Evolutionary conservation across 345 rosid genomes (phyloP), one percentile per base, ranked within the genome.

Genomic region (Gossypium herbaceum): DNA sequence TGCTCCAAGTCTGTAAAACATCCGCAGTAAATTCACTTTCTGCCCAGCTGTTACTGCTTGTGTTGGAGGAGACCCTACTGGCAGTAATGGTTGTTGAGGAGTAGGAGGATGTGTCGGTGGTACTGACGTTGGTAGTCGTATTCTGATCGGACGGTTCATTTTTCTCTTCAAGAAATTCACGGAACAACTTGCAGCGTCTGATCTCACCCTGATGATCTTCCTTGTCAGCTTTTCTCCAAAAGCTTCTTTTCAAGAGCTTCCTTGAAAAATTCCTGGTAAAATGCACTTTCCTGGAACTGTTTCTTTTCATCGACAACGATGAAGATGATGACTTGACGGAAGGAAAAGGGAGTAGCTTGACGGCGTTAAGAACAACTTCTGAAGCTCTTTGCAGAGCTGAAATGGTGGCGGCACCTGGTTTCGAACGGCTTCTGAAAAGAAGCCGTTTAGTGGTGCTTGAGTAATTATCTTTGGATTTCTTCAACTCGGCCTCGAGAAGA

Each of bases 361-460:
- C 85, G 55, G 93, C 92, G 71, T 80, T 84, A 71, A 89, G 79
- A 64, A 94, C 82, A 68, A 86, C 90, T 15, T 74, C 77, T 0
- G 97, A 90, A 19, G 95, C 95, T 83, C 78, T 90, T 12, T 79
- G 91, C 56, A 90, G 79, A 68, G 83, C 89, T 19, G 93, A 85
- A 68, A 50, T 25, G 58, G 58, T 27, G 57, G 57, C 25, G 8
- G 72, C 27, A 29, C 15, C 51, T n/a, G 43, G 60, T 15, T 76
- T 81, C 70, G 79, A 83, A 39, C 75, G 58, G 70, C 79, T 79
- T 63, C 75, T 56, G 19, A 64, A 76, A 39, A 81, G 82, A 43
- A 74, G 81, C 0, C 64, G 85, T 52, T 75, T 81, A 0, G 75
- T 56, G 52, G 27, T 34, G 80, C 72, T 59, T 48, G 68, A 25